phyloP scores from a whole-genome alignment of 140 eudicot species.

The Stevia rebaudiana region DNA sequence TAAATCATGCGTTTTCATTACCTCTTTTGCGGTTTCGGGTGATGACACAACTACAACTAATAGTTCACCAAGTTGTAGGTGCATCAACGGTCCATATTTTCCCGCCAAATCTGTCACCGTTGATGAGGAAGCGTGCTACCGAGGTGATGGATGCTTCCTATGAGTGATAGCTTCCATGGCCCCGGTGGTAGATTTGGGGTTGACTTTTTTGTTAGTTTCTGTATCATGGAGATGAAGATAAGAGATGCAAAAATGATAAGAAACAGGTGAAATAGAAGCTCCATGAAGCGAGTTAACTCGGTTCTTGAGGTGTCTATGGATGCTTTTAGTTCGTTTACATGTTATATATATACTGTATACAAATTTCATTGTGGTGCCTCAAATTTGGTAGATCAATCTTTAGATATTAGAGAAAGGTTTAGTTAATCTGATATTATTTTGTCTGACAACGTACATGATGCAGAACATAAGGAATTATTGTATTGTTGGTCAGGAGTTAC shows the following conservation, averaged over 20 bases:
- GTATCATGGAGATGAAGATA: conserved; percentile 20
- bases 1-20: conserved; percentile 46
- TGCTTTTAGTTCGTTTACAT: no score
- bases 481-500: no score
- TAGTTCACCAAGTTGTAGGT: conserved; percentile 51
- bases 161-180: conserved; percentile 46
- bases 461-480: no score
- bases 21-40: conserved; percentile 45
- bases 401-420: no score
- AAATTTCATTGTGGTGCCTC: no score
- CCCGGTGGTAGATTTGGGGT: conserved; percentile 46
- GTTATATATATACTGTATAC: no score
- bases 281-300: no score
- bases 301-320: no score
- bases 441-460: no score
- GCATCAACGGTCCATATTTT: conserved; percentile 49
- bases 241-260: conserved; percentile 1
- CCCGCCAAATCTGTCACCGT: conserved; percentile 33
- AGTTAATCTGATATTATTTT: no score
- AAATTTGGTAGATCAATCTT: no score
- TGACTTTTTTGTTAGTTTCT: conserved; percentile 3
- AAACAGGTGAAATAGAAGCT: conserved; percentile 4
- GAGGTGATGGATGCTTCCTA: conserved; percentile 46
- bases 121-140: conserved; percentile 43
- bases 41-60: conserved; percentile 38